Base-by-base conservation (phyloP, 129 eudicot genomes). In the Mikania micrantha region DNA sequence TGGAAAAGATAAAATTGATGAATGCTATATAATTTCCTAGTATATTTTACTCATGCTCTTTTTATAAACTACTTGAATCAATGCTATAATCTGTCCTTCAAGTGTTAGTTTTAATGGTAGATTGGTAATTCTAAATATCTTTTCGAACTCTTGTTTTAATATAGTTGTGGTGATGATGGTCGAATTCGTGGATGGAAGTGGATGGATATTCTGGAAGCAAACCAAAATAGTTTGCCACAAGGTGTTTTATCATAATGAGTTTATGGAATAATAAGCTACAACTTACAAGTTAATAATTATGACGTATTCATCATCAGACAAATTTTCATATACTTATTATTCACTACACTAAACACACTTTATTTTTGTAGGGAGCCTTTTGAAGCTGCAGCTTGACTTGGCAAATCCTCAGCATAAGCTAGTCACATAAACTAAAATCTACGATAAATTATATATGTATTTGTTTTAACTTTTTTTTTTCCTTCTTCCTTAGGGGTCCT, bases 141-240 rank as follows among this genome's bases (percentile, higher is more conserved):
- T 22, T 48, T 0, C 21, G 15, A 50, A 56, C 17, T 20, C 62
- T 22, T 56, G 32, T 69, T 47, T 36, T 31, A 78, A n/a, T 86
- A 48, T 72, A 93, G 96, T 70, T 93, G 99, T 71, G 99, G 99
- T 7, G 96, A 93, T 77, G 99, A 93, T 82, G 99, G 99, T 49
- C 83, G 87, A 62, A 81, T 89, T 65, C 84, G 83, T 58, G 99
- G 99, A 76, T 93, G 99, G 99, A 88, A 78, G 61, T 93, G 98
- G 98, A 88, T 79, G 58, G 90, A 86, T 36, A 76, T 88, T 22
- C 32, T 72, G 62, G 84, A 60, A 17, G 57, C 80, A 25, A 80
- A 84, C 36, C 74, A 47, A 25, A 64, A 77, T 61, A 45, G 21
- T 34, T 77, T 69, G 39, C 69, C 75, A 34, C 81, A 71, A 70